Evolutionary conservation across 257 asterid genomes (phyloP).

Genomic region (Dorcoceras hygrometricum): DNA sequence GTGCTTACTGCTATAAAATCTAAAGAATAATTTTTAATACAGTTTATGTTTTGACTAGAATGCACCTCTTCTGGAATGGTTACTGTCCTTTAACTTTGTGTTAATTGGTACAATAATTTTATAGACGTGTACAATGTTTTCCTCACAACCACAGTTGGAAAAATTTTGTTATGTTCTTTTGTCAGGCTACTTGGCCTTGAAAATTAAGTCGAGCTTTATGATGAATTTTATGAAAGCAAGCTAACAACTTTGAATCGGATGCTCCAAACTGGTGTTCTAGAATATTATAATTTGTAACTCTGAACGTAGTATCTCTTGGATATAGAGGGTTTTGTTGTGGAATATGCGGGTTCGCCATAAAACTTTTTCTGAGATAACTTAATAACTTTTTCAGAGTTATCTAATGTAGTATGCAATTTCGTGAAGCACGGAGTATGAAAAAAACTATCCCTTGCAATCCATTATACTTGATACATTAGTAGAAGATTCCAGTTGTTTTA

Average conservation of each 20-base stretch:
- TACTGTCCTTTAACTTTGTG: not conserved
- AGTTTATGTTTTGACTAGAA: too few relatives aligned
- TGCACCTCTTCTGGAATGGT: not conserved
- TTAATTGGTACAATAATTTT: not conserved
- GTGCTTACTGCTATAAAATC: not conserved
- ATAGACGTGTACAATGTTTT: not conserved
- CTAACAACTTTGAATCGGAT: not conserved
- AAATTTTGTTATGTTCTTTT: not conserved
- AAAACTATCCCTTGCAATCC: not conserved
- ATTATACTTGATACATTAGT: too few relatives aligned
- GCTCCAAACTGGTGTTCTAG: constrained; percentile 10
- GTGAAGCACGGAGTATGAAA: not conserved
- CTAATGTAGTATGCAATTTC: not conserved
- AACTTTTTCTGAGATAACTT: constrained; percentile 1
- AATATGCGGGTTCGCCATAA: not conserved
- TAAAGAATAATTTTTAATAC: not conserved
- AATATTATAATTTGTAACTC: constrained; percentile 11
- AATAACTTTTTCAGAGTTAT: not conserved
- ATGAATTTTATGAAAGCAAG: not conserved
- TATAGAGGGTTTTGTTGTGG: not conserved
- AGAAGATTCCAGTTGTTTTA: not conserved
- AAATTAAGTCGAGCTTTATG: not conserved
- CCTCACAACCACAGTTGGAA: not conserved
- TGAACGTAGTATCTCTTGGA: not conserved
- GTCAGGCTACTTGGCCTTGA: not conserved